Conservation (phyloP, 345 rosid genomes). For the Corchorus olitorius region DNA sequence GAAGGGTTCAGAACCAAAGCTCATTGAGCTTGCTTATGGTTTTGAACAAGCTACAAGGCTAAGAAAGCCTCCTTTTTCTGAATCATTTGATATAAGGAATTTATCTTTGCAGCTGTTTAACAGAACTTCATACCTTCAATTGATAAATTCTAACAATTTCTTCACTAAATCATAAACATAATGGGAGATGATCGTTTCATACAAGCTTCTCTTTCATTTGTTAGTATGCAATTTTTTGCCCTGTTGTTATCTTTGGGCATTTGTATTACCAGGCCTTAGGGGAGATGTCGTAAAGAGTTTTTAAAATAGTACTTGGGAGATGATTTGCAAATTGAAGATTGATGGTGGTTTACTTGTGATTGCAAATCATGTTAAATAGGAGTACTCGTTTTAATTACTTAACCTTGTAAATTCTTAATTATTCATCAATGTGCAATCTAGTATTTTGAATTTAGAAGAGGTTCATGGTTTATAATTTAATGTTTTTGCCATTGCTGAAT, state of each 20-base stretch:
- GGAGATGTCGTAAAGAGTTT: too few relatives aligned
- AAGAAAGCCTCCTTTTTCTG: constrained; percentile 29
- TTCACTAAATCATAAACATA: background rate
- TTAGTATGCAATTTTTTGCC: background rate
- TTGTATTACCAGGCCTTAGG: background rate
- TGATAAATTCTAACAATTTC: background rate
- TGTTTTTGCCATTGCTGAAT: too few relatives aligned
- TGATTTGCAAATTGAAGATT: too few relatives aligned
- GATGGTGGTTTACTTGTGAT: too few relatives aligned
- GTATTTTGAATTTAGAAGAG: background rate
- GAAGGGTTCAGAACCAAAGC: constrained; percentile 45
- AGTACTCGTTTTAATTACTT: too few relatives aligned
- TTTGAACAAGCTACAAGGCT: constrained; percentile 36
- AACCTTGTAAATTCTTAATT: too few relatives aligned
- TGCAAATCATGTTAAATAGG: too few relatives aligned
- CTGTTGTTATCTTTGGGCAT: background rate
- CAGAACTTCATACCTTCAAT: background rate
- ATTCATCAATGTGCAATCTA: too few relatives aligned
- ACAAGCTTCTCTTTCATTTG: background rate
- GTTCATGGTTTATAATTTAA: too few relatives aligned
- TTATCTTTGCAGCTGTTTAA: background rate
- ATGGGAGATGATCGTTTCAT: background rate
- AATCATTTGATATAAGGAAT: background rate
- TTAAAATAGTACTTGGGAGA: too few relatives aligned
- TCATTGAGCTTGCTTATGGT: constrained; percentile 47